Percentiles rank a stretch among this genome's conserved stretches.
Evolutionary conservation across 2,329 filamentous ascomycete species (phyloP).

Genomic region (Lasiodiplodia hormozganensis): DNA sequence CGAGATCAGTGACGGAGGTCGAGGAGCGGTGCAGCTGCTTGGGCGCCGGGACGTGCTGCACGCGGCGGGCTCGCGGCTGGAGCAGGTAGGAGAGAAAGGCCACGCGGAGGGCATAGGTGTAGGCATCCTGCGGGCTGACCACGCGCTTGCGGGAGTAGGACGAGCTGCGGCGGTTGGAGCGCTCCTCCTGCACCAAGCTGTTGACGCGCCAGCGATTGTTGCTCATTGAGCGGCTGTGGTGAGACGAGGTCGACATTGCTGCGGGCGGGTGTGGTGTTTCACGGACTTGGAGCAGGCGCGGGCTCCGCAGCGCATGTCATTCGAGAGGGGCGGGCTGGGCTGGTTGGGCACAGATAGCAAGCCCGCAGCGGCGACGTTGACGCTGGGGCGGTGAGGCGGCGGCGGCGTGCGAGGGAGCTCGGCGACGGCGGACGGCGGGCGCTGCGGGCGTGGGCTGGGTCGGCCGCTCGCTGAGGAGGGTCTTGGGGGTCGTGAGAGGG

Average conservation of each 20-base stretch:
- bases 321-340: conserved; percentile 20
- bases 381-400: conserved; percentile 25
- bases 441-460: background rate
- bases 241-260: conserved; percentile 27
- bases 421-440: conserved; percentile 1
- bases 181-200: conserved; percentile 51
- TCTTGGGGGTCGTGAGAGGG: conserved; percentile 12
- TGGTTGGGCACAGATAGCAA: conserved; percentile 26
- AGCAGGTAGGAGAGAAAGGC: conserved; percentile 93
- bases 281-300: conserved; percentile 10
- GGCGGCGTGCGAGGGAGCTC: background rate
- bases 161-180: conserved; percentile 48
- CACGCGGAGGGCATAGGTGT: conserved; percentile 86
- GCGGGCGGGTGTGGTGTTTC: conserved; percentile 1
- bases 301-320: conserved; percentile 28
- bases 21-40: conserved; percentile 72
- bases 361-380: conserved; percentile 16
- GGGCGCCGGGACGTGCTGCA: conserved; percentile 78
- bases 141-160: conserved; percentile 45
- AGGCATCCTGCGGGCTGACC: conserved; percentile 75
- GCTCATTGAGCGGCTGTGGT: conserved; percentile 29
- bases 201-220: conserved; percentile 48
- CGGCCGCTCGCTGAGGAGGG: conserved; percentile 8
- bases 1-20: conserved; percentile 77
- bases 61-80: conserved; percentile 86